Evolutionary conservation across 2,329 filamentous ascomycete genomes (phyloP).

Genomic region (Clarireedia paspali): DNA sequence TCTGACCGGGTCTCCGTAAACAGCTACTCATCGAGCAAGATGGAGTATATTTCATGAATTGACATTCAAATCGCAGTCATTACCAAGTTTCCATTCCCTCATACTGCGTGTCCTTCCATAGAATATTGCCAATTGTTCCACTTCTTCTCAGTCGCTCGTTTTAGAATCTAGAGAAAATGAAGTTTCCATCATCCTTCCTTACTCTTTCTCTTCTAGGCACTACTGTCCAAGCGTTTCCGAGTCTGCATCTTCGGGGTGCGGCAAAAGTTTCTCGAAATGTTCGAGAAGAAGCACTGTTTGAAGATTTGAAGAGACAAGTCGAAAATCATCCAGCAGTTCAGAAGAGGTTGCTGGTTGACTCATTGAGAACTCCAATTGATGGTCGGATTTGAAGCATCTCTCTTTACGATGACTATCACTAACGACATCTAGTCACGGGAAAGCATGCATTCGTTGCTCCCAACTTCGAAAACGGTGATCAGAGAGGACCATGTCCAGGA

Average conservation of each 20-base stretch:
- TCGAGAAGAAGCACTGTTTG: not conserved
- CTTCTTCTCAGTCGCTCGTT: not conserved
- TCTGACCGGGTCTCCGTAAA: no score
- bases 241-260: not conserved
- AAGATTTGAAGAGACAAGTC: not conserved
- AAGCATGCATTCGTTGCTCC: constrained; percentile 14
- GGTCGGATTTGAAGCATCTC: not conserved
- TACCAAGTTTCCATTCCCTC: no score
- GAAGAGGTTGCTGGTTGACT: not conserved
- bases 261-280: not conserved
- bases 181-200: not conserved
- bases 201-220: not conserved
- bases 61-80: no score
- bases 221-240: not conserved
- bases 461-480: constrained; percentile 15
- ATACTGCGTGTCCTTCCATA: not conserved
- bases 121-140: not conserved
- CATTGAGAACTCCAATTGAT: not conserved
- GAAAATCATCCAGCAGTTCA: not conserved
- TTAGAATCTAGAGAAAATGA: not conserved
- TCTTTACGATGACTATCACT: no score
- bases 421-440: not conserved
- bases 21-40: no score
- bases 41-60: not conserved
- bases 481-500: constrained; percentile 29